Evolutionary conservation across 805 yeast genomes (phyloP), one percentile per base, ranked within the genome.

Genomic region (Hanseniaspora pseudoguilliermondii): DNA sequence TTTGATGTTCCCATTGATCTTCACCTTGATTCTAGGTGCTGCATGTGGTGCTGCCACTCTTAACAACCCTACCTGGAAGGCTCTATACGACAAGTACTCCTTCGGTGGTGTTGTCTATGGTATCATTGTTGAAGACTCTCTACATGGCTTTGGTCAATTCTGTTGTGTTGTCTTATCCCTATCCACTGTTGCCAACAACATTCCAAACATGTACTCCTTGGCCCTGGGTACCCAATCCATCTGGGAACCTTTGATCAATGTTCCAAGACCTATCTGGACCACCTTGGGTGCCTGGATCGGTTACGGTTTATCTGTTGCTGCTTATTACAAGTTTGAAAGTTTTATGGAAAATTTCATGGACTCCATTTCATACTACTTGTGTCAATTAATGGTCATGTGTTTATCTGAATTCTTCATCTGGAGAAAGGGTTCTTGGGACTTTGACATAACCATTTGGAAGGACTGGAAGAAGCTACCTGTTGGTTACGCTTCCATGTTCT

Each of bases 191-290:
- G 84, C 95, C 62, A 88, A 87, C 76, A 88, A 87, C 73, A 79
- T 88, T 69, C 96, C 96, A 71, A 89, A 88, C 74, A 82, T 87
- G 85, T 89, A 89, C 75, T 84, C 96, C 23, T 79, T 87, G 65
- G 90, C 87, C 47, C 75, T 89, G 64, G 82, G 89, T 60, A 88
- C 89, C 25, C 96, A 89, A 72, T 81, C 93, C 41, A 72, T 84
- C 62, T 84, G 90, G 84, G 78, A 84, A 54, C 80, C 79, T 59
- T 78, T 88, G 64, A 74, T 80, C 38, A 77, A 75, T 64, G 74
- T 89, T 54, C 97, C 96, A 65, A 80, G 96, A 75, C 76, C 84
- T 49, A 62, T 81, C 47, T 89, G 96, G 96, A 82, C 95, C 46
- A 62, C 84, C 57, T 65, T 73, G 54, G 95, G 90, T 65, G 83